phyloP scores from a whole-genome alignment of 1,284 basidiomycete species.

The Inonotus hispidus region DNA sequence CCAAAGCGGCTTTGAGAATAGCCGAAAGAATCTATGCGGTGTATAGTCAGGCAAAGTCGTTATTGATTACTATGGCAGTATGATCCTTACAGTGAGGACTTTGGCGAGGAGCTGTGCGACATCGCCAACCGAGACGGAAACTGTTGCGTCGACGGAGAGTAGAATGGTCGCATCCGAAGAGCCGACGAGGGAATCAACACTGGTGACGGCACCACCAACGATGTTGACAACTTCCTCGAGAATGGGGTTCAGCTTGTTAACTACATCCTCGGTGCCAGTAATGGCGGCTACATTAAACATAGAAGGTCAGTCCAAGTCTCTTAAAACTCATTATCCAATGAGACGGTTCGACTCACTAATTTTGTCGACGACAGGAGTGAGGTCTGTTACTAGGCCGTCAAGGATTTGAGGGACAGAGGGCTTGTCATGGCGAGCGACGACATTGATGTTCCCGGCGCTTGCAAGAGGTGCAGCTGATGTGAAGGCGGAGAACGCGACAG shows the following conservation, averaged over 20 bases:
- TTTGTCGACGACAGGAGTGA: constrained; percentile 25
- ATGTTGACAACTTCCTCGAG: constrained; percentile 7
- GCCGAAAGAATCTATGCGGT: background rate
- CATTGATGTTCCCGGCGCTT: background rate
- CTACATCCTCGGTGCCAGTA: background rate
- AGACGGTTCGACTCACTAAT: constrained; percentile 31
- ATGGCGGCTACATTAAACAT: background rate
- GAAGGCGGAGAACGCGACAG: constrained; percentile 32
- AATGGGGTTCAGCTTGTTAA: background rate
- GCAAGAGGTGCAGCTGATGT: constrained; percentile 25
- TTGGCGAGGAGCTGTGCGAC: constrained; percentile 13
- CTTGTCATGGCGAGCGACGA: constrained; percentile 6
- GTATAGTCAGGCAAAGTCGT: too few relatives aligned
- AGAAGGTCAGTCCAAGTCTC: background rate
- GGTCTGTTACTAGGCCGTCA: constrained; percentile 21
- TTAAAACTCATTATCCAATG: background rate
- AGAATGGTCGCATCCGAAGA: constrained; percentile 2
- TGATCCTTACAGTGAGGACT: background rate
- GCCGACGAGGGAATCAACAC: constrained; percentile 6
- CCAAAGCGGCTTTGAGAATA: constrained; percentile 31
- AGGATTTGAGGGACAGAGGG: constrained; percentile 26
- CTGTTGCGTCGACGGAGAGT: constrained; percentile 2
- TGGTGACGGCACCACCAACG: background rate
- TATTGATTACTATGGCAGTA: background rate
- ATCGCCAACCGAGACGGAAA: background rate